Conservation (phyloP, 2,329 filamentous ascomycete species). For the Ascochyta lentis region DNA sequence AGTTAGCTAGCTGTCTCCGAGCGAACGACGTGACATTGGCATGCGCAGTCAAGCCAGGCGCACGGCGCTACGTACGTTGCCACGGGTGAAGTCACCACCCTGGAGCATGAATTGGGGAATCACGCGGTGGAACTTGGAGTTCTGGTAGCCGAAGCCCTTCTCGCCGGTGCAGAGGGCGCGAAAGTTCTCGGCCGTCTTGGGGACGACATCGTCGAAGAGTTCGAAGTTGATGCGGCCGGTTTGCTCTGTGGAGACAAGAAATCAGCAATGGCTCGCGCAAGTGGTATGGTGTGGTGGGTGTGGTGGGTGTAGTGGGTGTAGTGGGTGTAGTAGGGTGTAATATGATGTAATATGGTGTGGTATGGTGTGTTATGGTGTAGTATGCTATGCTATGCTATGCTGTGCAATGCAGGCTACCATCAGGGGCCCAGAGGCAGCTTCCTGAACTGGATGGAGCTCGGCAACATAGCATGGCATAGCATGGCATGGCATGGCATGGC, state of each 20-base stretch:
- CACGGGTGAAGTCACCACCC: conserved; percentile 93
- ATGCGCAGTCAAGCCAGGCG: conserved; percentile 3
- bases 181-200: conserved; percentile 89
- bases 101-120: conserved; percentile 95
- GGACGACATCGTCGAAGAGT: conserved; percentile 84
- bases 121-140: conserved; percentile 89
- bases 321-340: no score
- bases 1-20: conserved; percentile 25
- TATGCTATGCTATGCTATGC: neutral
- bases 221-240: conserved; percentile 84
- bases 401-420: neutral
- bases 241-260: conserved; percentile 63
- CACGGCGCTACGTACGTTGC: conserved; percentile 70
- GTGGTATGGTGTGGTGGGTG: no score
- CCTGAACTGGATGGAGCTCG: neutral
- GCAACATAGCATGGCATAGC: neutral
- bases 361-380: no score
- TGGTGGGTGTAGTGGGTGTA: no score
- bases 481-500: conserved; percentile 1
- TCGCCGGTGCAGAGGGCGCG: conserved; percentile 79
- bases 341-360: no score
- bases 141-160: conserved; percentile 83
- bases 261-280: conserved; percentile 8
- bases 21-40: no score
- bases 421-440: neutral